Base-by-base conservation (phyloP, 306 rosid genomes). In the Carpinus viminea region DNA sequence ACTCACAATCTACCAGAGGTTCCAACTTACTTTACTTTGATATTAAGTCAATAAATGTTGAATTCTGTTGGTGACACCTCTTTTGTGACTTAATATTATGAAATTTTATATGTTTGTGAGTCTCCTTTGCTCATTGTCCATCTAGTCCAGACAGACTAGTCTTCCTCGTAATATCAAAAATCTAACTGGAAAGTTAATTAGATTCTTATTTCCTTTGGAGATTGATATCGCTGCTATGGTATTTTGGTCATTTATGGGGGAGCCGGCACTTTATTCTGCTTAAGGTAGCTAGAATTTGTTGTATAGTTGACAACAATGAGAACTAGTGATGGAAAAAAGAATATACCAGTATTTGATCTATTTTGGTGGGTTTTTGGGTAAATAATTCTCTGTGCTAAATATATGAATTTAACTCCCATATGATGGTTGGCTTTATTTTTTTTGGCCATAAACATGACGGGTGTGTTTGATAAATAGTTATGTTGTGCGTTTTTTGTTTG, bases 111-210 rank as follows among this genome's bases (percentile, higher is more conserved):
- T 82, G 18, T 54, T 69, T 84, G 72, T 77, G 84, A 66, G 83
- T 83, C 88, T 70, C 59, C 59, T 79, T 82, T 88, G 93, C 89
- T 85, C 85, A 89, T 90, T 89, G 84, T 88, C 83, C 81, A 82
- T 85, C 75, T 91, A 86, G 89, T 90, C 83, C 82, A 76, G 79
- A 73, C 54, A 55, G 75, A 76, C 71, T 76, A 24, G 84, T 65
- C 65, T 85, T 73, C 74, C 55, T 47, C 45, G 83, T 75, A 54
- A 54, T 57, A 52, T 55, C n/a, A 78, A 61, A 56, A 52, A 73
- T 86, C 84, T 79, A 64, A 83, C 85, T 60, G 74, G 74, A 68
- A 70, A 70, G 68, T 82, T 55, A 51, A 71, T 57, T 47, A 68
- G 76, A 68, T 65, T 74, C 76, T 73, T 85, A 70, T 89, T 64